Conservation (phyloP, 1,139 yeast species). For the Geotrichum siamense region DNA sequence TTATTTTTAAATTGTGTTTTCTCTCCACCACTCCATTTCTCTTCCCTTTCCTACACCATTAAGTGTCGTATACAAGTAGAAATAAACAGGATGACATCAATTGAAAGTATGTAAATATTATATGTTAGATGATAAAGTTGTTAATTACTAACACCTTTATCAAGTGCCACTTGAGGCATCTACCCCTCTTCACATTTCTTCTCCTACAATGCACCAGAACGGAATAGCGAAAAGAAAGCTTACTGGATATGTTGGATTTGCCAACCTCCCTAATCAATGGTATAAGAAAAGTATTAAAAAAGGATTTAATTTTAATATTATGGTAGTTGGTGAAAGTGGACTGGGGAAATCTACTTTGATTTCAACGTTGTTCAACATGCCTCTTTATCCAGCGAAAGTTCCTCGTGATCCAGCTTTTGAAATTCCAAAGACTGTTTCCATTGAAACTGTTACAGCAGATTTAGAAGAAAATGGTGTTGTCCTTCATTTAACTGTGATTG, state of each 20-base stretch:
- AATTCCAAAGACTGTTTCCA: slow-evolving; percentile 45
- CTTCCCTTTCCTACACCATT: not conserved
- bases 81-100: slow-evolving; percentile 1
- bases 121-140: not conserved
- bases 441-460: slow-evolving; percentile 61
- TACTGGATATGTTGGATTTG: slow-evolving; percentile 93
- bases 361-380: slow-evolving; percentile 81
- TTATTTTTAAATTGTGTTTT: no score
- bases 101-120: slow-evolving; percentile 2
- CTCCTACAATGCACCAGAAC: not conserved
- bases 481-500: slow-evolving; percentile 75
- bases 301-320: slow-evolving; percentile 76
- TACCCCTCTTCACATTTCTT: not conserved
- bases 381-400: slow-evolving; percentile 45
- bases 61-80: not conserved
- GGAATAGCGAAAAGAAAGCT: slow-evolving; percentile 61
- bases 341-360: slow-evolving; percentile 90
- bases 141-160: not conserved
- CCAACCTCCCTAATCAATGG: slow-evolving; percentile 98
- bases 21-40: no score
- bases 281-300: slow-evolving; percentile 89
- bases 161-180: not conserved
- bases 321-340: slow-evolving; percentile 68
- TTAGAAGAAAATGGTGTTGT: slow-evolving; percentile 93
- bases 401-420: slow-evolving; percentile 33